Percentiles rank a stretch among this genome's conserved stretches.
phyloP scores from a whole-genome alignment of 2,329 filamentous ascomycete genomes.

The Xylaria sp. region DNA sequence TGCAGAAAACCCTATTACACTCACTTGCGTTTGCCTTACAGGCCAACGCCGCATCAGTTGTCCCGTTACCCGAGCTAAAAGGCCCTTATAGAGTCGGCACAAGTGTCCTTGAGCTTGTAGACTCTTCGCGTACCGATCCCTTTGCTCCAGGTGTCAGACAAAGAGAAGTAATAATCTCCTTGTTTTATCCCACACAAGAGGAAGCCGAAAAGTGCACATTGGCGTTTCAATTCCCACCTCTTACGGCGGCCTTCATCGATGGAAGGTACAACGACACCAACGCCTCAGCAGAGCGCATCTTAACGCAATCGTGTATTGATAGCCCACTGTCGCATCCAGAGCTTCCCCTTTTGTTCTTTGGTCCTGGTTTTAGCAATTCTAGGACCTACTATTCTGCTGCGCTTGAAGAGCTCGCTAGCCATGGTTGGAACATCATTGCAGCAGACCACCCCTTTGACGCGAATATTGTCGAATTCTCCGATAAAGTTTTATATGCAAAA shows the following conservation, averaged over 20 bases:
- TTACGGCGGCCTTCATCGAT: neutral
- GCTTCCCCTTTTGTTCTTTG: slow-evolving; percentile 14
- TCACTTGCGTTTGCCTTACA: too few relatives aligned
- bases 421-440: slow-evolving; percentile 15
- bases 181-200: slow-evolving; percentile 14
- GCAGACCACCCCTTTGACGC: slow-evolving; percentile 17
- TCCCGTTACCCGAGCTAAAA: slow-evolving; percentile 6
- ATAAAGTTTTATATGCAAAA: slow-evolving; percentile 9
- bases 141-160: too few relatives aligned
- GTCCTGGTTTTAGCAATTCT: slow-evolving; percentile 12
- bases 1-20: too few relatives aligned
- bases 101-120: slow-evolving; percentile 11
- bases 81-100: slow-evolving; percentile 11
- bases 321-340: slow-evolving; percentile 9
- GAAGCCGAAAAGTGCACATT: neutral
- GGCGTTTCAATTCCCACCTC: neutral
- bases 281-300: slow-evolving; percentile 8
- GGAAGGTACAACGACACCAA: neutral
- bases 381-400: slow-evolving; percentile 7
- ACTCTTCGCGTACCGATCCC: slow-evolving; percentile 5
- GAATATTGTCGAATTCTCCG: slow-evolving; percentile 13
- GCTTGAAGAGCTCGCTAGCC: slow-evolving; percentile 15
- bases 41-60: neutral
- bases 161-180: slow-evolving; percentile 1
- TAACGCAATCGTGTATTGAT: slow-evolving; percentile 2